Percentiles rank a stretch among this genome's conserved stretches.
phyloP scores from a whole-genome alignment of 176 grass and related monocot genomes.

The Oryza meyeriana region DNA sequence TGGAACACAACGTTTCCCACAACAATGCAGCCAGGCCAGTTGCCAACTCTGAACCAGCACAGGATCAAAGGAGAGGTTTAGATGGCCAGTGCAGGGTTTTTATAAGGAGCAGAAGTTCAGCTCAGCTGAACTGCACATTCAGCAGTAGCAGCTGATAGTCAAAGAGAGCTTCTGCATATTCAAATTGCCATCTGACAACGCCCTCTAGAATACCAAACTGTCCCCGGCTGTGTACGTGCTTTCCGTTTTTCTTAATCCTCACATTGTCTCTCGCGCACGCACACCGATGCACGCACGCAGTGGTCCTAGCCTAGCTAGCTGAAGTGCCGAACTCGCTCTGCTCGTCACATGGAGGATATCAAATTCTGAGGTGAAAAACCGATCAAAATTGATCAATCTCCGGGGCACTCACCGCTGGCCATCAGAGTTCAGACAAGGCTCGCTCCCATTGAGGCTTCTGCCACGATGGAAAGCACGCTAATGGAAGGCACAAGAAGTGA shows the following conservation, averaged over 20 bases:
- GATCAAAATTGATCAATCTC: neutral
- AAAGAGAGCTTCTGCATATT: slow-evolving; percentile 40
- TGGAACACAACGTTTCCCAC: neutral
- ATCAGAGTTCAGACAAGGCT: neutral
- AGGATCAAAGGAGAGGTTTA: slow-evolving; percentile 43
- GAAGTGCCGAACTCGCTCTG: neutral
- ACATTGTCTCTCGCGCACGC: slow-evolving; percentile 18
- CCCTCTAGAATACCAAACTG: slow-evolving; percentile 47
- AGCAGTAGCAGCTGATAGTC: slow-evolving; percentile 16
- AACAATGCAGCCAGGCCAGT: neutral
- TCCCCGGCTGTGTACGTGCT: neutral
- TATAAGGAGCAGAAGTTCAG: slow-evolving; percentile 24
- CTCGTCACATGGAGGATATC: slow-evolving; percentile 18
- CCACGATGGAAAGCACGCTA: neutral
- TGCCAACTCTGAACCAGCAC: slow-evolving; percentile 15
- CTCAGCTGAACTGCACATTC: neutral
- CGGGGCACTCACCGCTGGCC: slow-evolving; percentile 18
- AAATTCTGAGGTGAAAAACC: neutral
- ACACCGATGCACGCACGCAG: slow-evolving; percentile 23
- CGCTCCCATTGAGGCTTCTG: slow-evolving; percentile 26
- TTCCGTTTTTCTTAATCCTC: slow-evolving; percentile 39
- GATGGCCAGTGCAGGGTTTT: slow-evolving; percentile 33
- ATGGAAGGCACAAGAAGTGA: neutral
- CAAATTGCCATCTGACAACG: slow-evolving; percentile 43
- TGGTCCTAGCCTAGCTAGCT: slow-evolving; percentile 22